Evolutionary conservation across 495 filamentous ascomycete species (phyloP), one percentile per base, ranked within the genome.

Genomic region (Xylaria longipes): DNA sequence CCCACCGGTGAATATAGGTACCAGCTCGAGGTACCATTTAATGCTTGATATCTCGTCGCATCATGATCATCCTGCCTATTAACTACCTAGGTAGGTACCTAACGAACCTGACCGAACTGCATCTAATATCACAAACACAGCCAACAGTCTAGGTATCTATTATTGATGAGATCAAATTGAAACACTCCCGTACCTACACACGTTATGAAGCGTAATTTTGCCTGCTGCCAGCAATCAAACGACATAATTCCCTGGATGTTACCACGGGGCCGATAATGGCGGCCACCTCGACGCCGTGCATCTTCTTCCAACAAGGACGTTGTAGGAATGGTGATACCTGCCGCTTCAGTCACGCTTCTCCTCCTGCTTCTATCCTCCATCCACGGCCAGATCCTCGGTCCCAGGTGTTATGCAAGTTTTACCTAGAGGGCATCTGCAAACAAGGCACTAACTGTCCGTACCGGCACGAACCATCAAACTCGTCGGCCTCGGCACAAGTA

Each of bases 361-460:
- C 63, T 25, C 14, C 63, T 15, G 43, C 46, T 27, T 17, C 22
- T 25, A 17, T 15, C 15, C 20, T 29, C 45, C 43, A 56, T 37
- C 17, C 39, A 63, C 37, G 25, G 61, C 39, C 61, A 11, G 61
- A 63, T 20, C 48, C 70, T 25, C 61, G 74, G 39, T 50, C 74
- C 15, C 71, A 71, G 35, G 29, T 73, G 9, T 64, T 57, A 14
- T 75, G 74, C 41, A 64, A 45, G 29, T 75, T 74, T 61, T 74
- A 63, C 39, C 5, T 27, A 35, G 29, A 63, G 61, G 61, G 46
- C 45, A 57, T 27, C 45, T 54, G 65, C 31, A 57, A 41, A 12
- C 31, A 25, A 9, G 46, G 65, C 43, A 22, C n/a, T n/a, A 56
- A 68, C 9, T 52, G 65, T 25, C 33, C 46, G 35, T 68, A 52